Conservation (phyloP, 805 yeast species). For the Yamadazyma sp. region DNA sequence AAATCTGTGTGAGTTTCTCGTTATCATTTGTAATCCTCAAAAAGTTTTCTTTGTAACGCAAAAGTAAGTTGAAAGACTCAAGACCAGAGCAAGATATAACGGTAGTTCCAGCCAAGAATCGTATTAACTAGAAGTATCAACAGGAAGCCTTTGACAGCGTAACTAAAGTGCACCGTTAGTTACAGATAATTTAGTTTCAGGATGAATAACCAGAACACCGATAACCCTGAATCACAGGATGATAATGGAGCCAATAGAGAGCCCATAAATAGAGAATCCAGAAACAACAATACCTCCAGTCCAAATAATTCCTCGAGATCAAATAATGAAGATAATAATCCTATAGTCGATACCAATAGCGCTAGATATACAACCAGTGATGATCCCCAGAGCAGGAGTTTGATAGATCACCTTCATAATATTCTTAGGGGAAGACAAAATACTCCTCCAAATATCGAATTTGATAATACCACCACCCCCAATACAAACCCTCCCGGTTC, state of each 20-base stretch:
- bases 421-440: conserved; percentile 2
- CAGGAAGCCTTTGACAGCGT: too few species aligned
- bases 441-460: background rate
- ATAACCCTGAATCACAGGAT: background rate
- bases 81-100: too few species aligned
- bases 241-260: background rate
- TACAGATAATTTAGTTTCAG: too few species aligned
- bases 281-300: background rate
- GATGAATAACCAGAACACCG: too few species aligned
- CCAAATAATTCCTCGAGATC: too few species aligned
- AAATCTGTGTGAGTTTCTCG: too few species aligned
- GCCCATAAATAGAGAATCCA: background rate
- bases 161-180: too few species aligned
- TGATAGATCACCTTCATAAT: conserved; percentile 4
- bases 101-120: too few species aligned
- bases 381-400: background rate
- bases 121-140: too few species aligned
- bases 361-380: background rate
- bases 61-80: too few species aligned
- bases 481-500: background rate
- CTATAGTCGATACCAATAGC: background rate
- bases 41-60: too few species aligned
- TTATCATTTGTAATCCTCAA: too few species aligned
- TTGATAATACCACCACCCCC: background rate
- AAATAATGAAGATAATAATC: background rate